phyloP scores from a whole-genome alignment of 306 rosid genomes.

The Phaseolus lunatus region DNA sequence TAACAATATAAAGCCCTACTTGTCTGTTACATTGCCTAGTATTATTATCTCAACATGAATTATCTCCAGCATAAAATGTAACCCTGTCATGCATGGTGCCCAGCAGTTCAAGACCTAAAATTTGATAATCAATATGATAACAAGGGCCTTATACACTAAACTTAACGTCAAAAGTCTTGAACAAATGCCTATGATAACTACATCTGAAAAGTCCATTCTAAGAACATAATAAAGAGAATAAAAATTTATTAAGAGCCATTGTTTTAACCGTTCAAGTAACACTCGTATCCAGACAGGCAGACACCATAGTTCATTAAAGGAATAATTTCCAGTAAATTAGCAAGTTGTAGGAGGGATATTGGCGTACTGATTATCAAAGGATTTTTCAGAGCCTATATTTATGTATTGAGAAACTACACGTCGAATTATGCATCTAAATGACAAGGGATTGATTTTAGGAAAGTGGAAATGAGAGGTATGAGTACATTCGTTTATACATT shows the following conservation, averaged over 20 bases:
- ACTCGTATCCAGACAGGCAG: neutral
- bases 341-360: neutral
- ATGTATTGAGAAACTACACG: neutral
- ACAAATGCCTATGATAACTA: slow-evolving; percentile 6
- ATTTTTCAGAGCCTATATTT: slow-evolving; percentile 6
- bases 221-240: slow-evolving; percentile 1
- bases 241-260: too few species aligned
- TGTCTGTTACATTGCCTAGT: slow-evolving; percentile 20
- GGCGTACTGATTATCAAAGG: slow-evolving; percentile 3
- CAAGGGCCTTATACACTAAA: slow-evolving; percentile 18
- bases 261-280: neutral
- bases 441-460: too few species aligned
- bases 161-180: neutral
- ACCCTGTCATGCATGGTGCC: neutral
- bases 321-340: too few species aligned
- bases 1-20: neutral
- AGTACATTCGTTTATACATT: too few species aligned
- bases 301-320: slow-evolving; percentile 23
- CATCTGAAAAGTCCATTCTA: neutral
- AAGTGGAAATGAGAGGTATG: too few species aligned
- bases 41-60: slow-evolving; percentile 32
- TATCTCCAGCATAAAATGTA: slow-evolving; percentile 5
- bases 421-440: too few species aligned
- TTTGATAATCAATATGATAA: slow-evolving; percentile 1
- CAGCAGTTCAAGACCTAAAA: slow-evolving; percentile 5